Evolutionary conservation across 768 basidiomycete genomes (phyloP).

Genomic region (Mycena galopus): DNA sequence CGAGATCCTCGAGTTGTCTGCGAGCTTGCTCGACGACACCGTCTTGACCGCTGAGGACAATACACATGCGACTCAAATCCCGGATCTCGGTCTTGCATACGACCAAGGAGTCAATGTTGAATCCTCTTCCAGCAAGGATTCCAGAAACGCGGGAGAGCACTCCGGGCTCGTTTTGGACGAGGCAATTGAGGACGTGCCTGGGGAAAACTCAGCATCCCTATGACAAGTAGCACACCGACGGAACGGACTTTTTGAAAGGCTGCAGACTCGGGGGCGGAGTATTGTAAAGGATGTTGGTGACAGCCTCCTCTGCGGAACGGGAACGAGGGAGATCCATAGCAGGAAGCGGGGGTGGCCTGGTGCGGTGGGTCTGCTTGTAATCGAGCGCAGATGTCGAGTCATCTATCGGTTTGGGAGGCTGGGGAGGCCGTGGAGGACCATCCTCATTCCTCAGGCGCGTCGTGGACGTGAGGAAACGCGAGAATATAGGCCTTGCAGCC

Average conservation of each 20-base stretch:
- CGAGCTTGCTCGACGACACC: constrained; percentile 98
- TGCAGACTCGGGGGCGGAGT: constrained; percentile 92
- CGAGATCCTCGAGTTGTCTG: constrained; percentile 95
- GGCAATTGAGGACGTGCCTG: constrained; percentile 96
- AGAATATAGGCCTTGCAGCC: constrained; percentile 41
- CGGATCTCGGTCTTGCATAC: constrained; percentile 98
- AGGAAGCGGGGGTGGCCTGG: constrained; percentile 87
- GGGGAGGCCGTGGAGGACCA: constrained; percentile 59
- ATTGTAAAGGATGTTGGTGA: constrained; percentile 97
- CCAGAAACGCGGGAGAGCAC: constrained; percentile 99
- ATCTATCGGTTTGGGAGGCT: constrained; percentile 84
- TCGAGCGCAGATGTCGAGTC: constrained; percentile 96
- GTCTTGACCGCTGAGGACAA: constrained; percentile 96
- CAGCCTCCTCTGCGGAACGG: constrained; percentile 93
- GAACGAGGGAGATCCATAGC: constrained; percentile 86
- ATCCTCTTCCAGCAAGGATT: constrained; percentile 95
- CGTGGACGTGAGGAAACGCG: constrained; percentile 57
- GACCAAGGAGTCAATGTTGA: constrained; percentile 98
- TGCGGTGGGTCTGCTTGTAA: constrained; percentile 83
- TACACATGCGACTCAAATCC: constrained; percentile 97
- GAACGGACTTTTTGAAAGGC: constrained; percentile 89
- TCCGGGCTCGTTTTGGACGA: constrained; percentile 99
- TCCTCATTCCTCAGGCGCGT: constrained; percentile 46
- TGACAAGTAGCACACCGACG: background rate
- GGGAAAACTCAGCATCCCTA: constrained; percentile 3